Evolutionary conservation across 164 flowering plant genomes (phyloP), one percentile per base, ranked within the genome.

Genomic region (Tetracentron sinense): DNA sequence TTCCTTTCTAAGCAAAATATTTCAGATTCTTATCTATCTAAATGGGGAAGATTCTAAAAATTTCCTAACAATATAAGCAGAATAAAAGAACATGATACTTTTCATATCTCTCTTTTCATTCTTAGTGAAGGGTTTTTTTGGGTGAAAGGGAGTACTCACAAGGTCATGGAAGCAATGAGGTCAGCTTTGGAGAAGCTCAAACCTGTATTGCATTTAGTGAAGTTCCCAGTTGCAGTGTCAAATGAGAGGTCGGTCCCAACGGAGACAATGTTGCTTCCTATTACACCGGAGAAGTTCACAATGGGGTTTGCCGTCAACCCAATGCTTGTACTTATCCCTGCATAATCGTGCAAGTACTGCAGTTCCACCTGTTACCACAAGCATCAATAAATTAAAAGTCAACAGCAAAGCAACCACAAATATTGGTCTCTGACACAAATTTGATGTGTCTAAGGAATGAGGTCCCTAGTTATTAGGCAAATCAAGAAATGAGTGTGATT

Each of bases 291-390:
- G 66, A 86, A 86, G 77, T 83, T 86, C 31, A 89, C 79, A 58
- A 81, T 49, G 0, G 96, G 96, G 59, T 74, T 89, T 19, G 90
- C 85, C 54, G 88, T 81, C 77, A 89, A 66, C 27, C 96, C 96
- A 74, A 89, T 70, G 74, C 91, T 76, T 15, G 91, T 78, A 68
- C 73, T 81, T 65, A 89, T 79, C 53, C 92, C 92, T 51, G 83
- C 85, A 74, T 86, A 76, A 46, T 89, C 92, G 70, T 86, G 88
- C 66, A 74, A 68, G 72, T 85, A 89, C 67, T 85, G 92, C 28
- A 89, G 79, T 67, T 89, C 96, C 61, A 78, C 80, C 96, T 85
- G 77, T 71, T 23, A 61, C 31, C 23, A 38, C 11, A 42, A 66
- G 30, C n/a, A 7, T 23, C 2, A 51, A 60, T 5, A 20, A 33